Evolutionary conservation across 805 yeast genomes (phyloP).

Genomic region (Ascoidea rubescens): DNA sequence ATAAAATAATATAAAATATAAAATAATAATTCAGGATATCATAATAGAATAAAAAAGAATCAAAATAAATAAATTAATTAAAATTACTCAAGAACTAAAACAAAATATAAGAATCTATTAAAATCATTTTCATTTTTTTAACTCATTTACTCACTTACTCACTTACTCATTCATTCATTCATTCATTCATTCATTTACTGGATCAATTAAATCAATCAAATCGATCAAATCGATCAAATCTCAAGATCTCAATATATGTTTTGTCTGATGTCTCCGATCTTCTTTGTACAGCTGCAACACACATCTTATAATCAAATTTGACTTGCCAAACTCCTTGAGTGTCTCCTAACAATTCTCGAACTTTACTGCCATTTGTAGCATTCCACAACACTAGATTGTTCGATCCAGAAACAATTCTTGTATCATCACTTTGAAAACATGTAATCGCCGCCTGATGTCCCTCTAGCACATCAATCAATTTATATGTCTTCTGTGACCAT

Average conservation of each 20-base stretch:
- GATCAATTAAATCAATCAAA: constrained; percentile 24
- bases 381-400: constrained; percentile 80
- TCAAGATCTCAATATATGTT: constrained; percentile 75
- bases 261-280: constrained; percentile 28
- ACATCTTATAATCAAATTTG: constrained; percentile 64
- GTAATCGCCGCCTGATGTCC: constrained; percentile 83
- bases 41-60: no score
- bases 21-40: no score
- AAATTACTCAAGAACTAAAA: no score
- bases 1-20: no score
- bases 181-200: no score
- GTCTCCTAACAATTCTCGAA: constrained; percentile 60
- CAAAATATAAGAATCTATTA: no score
- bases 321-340: constrained; percentile 94
- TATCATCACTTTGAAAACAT: constrained; percentile 82
- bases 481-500: constrained; percentile 80
- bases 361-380: constrained; percentile 58
- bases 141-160: no score
- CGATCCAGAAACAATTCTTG: constrained; percentile 83
- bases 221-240: constrained; percentile 39
- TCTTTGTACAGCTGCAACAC: constrained; percentile 80
- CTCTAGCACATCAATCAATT: constrained; percentile 47
- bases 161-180: no score
- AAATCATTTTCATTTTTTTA: no score
- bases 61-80: no score